A percentile compares a stretch with the other conserved stretches of the same genome.
Evolutionary conservation across 176 grass and related monocot species (phyloP).

Genomic region (Bolboschoenus planiculmis): DNA sequence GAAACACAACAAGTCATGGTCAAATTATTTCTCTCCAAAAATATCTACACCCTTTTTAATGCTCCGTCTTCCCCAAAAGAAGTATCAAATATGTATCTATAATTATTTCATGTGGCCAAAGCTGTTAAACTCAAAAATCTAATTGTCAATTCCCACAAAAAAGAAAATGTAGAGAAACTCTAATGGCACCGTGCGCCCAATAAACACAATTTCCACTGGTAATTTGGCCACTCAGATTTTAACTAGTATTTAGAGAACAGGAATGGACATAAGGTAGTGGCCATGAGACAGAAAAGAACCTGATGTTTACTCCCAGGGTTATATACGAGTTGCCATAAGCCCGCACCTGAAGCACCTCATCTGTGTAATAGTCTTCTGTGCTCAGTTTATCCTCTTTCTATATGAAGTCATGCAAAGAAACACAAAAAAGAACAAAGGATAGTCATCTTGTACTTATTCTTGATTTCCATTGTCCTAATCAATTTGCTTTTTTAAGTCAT

Average conservation of each 20-base stretch:
- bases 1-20: not conserved
- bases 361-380: conserved; percentile 47
- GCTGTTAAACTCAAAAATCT: not conserved
- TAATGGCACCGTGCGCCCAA: not conserved
- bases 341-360: conserved; percentile 93
- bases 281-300: conserved; percentile 35
- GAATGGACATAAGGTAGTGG: not conserved
- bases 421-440: conserved; percentile 16
- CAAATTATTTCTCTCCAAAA: not conserved
- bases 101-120: not conserved
- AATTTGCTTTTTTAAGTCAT: not conserved
- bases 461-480: not conserved
- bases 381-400: conserved; percentile 38
- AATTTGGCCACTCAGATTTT: not conserved
- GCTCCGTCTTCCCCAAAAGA: not conserved
- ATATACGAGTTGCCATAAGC: conserved; percentile 85
- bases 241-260: not conserved
- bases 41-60: not conserved
- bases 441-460: not conserved
- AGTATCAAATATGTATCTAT: not conserved
- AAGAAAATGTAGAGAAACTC: not conserved
- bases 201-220: conserved; percentile 1
- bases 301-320: conserved; percentile 89
- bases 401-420: conserved; percentile 24
- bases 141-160: not conserved